Base-by-base conservation (phyloP, 495 filamentous ascomycete species). In the Aspergillus ostianus region DNA sequence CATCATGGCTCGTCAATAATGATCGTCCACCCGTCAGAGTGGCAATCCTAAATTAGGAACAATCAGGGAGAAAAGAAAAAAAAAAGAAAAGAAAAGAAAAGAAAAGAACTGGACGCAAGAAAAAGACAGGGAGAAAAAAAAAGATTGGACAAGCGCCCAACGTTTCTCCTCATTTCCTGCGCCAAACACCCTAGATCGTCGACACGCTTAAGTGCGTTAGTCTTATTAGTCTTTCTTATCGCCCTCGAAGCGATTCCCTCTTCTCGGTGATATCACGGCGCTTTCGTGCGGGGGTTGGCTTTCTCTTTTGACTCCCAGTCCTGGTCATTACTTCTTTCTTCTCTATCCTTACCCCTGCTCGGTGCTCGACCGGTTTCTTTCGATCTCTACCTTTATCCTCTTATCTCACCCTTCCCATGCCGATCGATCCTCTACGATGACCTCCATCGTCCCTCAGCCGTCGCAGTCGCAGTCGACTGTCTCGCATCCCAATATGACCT, bases 401-500 rank as follows among this genome's bases (percentile, higher is more conserved):
- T 49, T 57, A 58, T 71, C 62, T 50, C 60, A 64, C 58, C 64
- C 66, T 57, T 57, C 60, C 69, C 32, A 57, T 26, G 50, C 51
- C 45, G 57, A 55, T 47, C 26, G 36, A 41, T 32, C 26, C 32
- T 19, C 47, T 41, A 51, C 52, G 15, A 60, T 62, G 57, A 51
- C 59, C 46, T 45, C 59, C 12, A 47, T 51, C 46, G 27, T 64
- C 55, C 68, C 67, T 64, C 55, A 52, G 47, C 27, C 68, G 57
- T 71, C 70, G 61, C 67, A 69, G 54, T 55, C 65, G 45, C 51
- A 65, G 9, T 55, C 66, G 45, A 66, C 63, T n/a, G 65, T 68
- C 61, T 73, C 69, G 50, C 68, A 64, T 61, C 53, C 65, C 59
- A 63, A 66, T 57, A 65, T 67, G 62, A 27, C 64, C 63, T 68